Evolutionary conservation across 805 yeast genomes (phyloP).

Genomic region (Monosporozyma aquatica): DNA sequence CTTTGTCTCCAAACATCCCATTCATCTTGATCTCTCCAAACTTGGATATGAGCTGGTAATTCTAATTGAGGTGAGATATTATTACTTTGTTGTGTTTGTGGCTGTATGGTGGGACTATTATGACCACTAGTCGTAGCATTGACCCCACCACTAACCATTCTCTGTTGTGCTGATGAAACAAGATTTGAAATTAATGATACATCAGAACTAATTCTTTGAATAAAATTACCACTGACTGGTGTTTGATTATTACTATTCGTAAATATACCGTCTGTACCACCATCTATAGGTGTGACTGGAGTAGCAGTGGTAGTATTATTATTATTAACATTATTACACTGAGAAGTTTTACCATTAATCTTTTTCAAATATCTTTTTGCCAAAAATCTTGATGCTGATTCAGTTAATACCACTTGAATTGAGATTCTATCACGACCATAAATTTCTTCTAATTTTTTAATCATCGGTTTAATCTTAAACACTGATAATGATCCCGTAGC

Average conservation of each 20-base stretch:
- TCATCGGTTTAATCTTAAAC: constrained; percentile 66
- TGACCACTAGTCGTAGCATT: background rate
- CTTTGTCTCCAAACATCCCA: constrained; percentile 77
- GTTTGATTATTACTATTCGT: background rate
- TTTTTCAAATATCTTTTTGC: constrained; percentile 14
- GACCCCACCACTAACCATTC: constrained; percentile 1
- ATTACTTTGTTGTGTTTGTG: constrained; percentile 31
- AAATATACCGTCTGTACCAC: too few species aligned
- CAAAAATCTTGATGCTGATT: constrained; percentile 72
- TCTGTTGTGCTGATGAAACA: constrained; percentile 3
- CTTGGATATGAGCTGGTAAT: constrained; percentile 57
- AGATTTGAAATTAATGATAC: constrained; percentile 4
- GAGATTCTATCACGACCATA: constrained; percentile 70
- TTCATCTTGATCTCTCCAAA: constrained; percentile 92
- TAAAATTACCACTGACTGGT: background rate
- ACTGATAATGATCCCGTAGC: constrained; percentile 88
- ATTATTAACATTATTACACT: background rate
- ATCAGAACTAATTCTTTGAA: constrained; percentile 6
- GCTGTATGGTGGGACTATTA: constrained; percentile 1
- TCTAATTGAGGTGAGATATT: constrained; percentile 34
- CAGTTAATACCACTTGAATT: constrained; percentile 78
- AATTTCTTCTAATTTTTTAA: constrained; percentile 70
- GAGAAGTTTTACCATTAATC: constrained; percentile 3
- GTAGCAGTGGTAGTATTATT: background rate
- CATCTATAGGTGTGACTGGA: too few species aligned